Evolutionary conservation across 345 rosid species (phyloP), one percentile per base, ranked within the genome.

Genomic region (Arabis hirsuta): DNA sequence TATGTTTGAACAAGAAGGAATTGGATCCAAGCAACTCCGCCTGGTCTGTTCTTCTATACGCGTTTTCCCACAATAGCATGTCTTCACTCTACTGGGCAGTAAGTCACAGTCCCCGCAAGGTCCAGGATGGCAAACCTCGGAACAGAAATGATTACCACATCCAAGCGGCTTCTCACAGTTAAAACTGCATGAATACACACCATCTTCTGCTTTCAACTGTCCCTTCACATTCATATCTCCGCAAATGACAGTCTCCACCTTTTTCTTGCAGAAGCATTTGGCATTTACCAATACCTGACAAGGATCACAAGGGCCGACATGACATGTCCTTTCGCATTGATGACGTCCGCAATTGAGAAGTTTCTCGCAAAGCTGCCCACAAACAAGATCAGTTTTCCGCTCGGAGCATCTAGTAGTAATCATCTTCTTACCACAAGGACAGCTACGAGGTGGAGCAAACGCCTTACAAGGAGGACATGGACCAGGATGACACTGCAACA

Each of bases 381-480:
- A 91, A 31, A 92, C 83, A 57, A 88, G 82, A 55, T 83, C 85
- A 48, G 93, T 80, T 62, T 74, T 87, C 62, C 90, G 81, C 73
- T 95, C 99, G 2, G 90, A 88, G 73, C 99, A 95, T 82, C 97
- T 83, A n/a, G 90, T 86, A 12, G 96, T 86, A 71, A 87, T 77
- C 52, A 73, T 76, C 77, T 91, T 86, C 81, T 90, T 95, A 68
- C 96, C 96, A 73, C 98, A 95, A 72, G 96, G 97, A 51, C 98
- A 95, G 56, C 66, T 46, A 16, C 82, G 73, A 4, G 96, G 90
- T 6, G 92, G 98, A 65, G 99, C 96, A 84, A 95, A 95, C 12
- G 90, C 89, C 82, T 88, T 95, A 69, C 96, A 95, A 55, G 99
- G 96, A 79, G 99, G 98, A 78, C 98, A 95, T 11, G 99, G 98